phyloP scores from a whole-genome alignment of 148 eudicot genomes.

The Chenopodium berlandieri region DNA sequence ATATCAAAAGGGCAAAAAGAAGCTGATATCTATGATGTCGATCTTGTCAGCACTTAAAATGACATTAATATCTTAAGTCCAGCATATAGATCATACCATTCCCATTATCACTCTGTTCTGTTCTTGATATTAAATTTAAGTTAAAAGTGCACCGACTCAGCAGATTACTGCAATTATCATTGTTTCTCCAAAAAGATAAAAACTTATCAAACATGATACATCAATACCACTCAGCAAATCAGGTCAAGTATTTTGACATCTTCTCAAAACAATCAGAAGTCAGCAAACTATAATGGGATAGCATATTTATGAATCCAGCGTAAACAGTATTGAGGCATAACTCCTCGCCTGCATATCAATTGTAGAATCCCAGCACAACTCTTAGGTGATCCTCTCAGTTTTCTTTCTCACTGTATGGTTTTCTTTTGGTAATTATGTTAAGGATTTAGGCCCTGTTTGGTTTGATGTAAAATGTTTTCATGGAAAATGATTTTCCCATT shows the following conservation, averaged over 20 bases:
- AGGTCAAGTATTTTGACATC: neutral
- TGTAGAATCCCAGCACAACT: no score
- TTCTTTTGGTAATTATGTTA: no score
- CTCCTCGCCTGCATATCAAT: neutral
- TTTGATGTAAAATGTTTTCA: no score
- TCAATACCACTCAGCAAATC: neutral
- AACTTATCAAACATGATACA: neutral
- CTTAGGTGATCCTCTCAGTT: no score
- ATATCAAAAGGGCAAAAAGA: neutral
- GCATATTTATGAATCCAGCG: neutral
- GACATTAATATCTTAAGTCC: neutral
- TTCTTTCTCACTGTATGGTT: no score
- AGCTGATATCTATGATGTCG: neutral
- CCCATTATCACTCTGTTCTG: no score
- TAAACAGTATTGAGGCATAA: neutral
- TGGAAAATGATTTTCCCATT: no score
- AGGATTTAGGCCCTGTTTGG: no score
- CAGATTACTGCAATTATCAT: neutral
- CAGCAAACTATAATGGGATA: neutral
- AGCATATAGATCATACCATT: neutral
- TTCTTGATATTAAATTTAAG: no score
- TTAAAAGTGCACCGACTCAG: neutral
- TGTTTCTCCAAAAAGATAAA: neutral
- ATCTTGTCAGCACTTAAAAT: neutral
- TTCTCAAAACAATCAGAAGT: neutral